Conservation (phyloP, 345 rosid genomes). For the Dimocarpus longan region DNA sequence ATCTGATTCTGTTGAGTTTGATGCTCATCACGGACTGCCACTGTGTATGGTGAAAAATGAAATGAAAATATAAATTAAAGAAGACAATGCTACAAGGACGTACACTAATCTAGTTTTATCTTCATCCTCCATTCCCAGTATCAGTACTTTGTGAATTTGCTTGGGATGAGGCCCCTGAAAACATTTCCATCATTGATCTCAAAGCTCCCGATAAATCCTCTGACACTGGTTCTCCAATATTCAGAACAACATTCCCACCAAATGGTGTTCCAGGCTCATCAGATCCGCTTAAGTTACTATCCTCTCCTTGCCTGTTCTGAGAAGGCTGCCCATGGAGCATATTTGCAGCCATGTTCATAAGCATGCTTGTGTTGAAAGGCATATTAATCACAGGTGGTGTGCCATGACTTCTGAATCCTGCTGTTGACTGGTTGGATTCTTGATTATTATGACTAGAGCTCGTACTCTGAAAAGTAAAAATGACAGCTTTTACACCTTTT, state of each 20-base stretch:
- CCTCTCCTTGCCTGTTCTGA: conserved; percentile 41
- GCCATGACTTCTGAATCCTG: conserved; percentile 31
- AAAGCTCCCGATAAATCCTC: conserved; percentile 61
- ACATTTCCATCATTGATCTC: conserved; percentile 72
- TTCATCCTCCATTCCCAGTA: conserved; percentile 42
- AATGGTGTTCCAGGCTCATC: conserved; percentile 43
- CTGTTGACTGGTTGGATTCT: conserved; percentile 36
- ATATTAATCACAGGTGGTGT: conserved; percentile 32
- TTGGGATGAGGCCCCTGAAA: conserved; percentile 53
- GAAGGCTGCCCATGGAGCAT: conserved; percentile 36
- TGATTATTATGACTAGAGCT: conserved; percentile 34
- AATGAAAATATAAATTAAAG: background rate
- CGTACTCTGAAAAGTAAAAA: conserved; percentile 24
- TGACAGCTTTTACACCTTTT: background rate
- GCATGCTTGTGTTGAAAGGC: conserved; percentile 45
- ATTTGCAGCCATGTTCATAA: conserved; percentile 39
- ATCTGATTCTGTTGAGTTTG: background rate
- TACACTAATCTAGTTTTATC: conserved; percentile 24
- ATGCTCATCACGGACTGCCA: conserved; percentile 1
- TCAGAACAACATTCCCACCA: conserved; percentile 45
- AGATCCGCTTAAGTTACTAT: conserved; percentile 18
- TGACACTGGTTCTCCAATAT: conserved; percentile 48
- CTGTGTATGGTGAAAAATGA: background rate
- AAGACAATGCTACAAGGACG: background rate
- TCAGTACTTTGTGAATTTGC: conserved; percentile 45